phyloP scores from a whole-genome alignment of 1,284 basidiomycete genomes.

The Wolfiporia cocos region DNA sequence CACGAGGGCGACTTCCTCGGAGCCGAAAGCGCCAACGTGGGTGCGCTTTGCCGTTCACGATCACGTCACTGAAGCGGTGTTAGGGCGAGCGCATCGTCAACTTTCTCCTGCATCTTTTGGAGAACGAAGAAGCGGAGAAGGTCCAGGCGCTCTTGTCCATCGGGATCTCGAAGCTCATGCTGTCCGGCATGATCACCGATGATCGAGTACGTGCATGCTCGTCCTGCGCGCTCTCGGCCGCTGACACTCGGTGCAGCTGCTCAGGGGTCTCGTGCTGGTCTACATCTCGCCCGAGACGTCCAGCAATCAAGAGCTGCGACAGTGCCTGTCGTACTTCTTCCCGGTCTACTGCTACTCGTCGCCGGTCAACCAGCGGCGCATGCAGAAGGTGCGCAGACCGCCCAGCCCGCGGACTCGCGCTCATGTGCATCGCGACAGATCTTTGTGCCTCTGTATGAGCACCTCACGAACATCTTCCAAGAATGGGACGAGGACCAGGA shows the following conservation, averaged over 20 bases:
- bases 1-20: slow-evolving; percentile 78
- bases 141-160: slow-evolving; percentile 79
- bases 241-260: slow-evolving; percentile 43
- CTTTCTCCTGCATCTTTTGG: slow-evolving; percentile 73
- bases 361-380: slow-evolving; percentile 69
- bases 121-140: slow-evolving; percentile 68
- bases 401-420: too few relatives aligned
- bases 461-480: slow-evolving; percentile 63
- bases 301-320: slow-evolving; percentile 83
- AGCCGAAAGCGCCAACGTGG: slow-evolving; percentile 45
- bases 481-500: slow-evolving; percentile 73
- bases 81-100: slow-evolving; percentile 68
- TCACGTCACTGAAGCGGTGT: not conserved
- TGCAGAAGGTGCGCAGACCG: slow-evolving; percentile 70
- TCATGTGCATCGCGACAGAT: slow-evolving; percentile 55
- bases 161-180: slow-evolving; percentile 87
- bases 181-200: slow-evolving; percentile 80
- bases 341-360: slow-evolving; percentile 91
- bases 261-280: slow-evolving; percentile 73
- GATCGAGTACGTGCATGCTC: slow-evolving; percentile 45
- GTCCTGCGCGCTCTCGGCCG: not conserved
- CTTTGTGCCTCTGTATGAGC: slow-evolving; percentile 70
- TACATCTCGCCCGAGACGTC: slow-evolving; percentile 88
- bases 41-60: slow-evolving; percentile 13
- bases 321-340: slow-evolving; percentile 95